A percentile compares a stretch with the other conserved stretches of the same genome.
phyloP scores from a whole-genome alignment of 208 protist species.

The Sergeia podlipaevii region DNA sequence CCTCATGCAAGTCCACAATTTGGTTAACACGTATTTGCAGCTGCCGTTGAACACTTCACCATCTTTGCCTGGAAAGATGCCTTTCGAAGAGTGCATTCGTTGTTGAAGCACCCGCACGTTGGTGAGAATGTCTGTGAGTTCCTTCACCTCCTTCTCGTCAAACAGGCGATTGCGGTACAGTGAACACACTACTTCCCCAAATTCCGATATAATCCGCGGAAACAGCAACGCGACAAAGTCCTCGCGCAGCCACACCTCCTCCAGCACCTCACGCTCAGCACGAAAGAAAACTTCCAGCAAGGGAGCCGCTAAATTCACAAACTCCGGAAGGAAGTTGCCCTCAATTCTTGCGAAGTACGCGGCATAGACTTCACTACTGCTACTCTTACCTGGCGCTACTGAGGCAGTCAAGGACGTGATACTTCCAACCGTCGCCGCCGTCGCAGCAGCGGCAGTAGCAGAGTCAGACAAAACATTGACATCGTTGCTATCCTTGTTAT shows the following conservation, averaged over 20 bases:
- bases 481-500: too few species aligned
- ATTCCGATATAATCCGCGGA: slow-evolving; percentile 44
- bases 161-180: slow-evolving; percentile 78
- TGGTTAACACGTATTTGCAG: slow-evolving; percentile 35
- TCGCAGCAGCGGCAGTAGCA: too few species aligned
- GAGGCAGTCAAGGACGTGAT: too few species aligned
- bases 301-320: too few species aligned
- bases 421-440: too few species aligned
- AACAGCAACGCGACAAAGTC: slow-evolving; percentile 54
- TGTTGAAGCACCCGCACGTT: slow-evolving; percentile 47
- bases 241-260: slow-evolving; percentile 72
- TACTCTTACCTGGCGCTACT: too few species aligned
- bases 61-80: too few species aligned
- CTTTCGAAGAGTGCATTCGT: neutral
- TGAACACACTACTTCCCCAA: slow-evolving; percentile 74
- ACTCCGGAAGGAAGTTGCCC: too few species aligned
- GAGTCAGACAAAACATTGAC: too few species aligned
- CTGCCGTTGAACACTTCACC: slow-evolving; percentile 2
- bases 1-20: slow-evolving; percentile 70
- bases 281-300: slow-evolving; percentile 56
- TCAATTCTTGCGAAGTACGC: too few species aligned
- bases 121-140: slow-evolving; percentile 64
- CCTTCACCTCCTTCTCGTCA: slow-evolving; percentile 67
- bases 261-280: slow-evolving; percentile 50
- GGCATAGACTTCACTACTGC: too few species aligned